A percentile compares a stretch with the other conserved stretches of the same genome.
phyloP scores from a whole-genome alignment of 2,329 filamentous ascomycete species.

The Cercospora citrullina region DNA sequence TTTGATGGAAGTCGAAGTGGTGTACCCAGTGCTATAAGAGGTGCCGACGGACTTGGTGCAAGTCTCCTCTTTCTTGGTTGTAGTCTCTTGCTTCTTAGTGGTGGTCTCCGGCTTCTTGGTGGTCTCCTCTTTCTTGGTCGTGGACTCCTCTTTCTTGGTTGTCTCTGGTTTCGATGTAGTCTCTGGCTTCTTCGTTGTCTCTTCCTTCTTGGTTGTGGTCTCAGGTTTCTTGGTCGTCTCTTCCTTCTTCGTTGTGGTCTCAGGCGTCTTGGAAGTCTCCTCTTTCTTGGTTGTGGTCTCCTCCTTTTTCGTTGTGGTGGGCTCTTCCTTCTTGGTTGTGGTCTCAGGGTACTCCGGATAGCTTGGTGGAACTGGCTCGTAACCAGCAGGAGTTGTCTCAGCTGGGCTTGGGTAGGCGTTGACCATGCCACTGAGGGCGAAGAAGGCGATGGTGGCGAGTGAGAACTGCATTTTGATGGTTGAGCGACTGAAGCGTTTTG shows the following conservation, averaged over 20 bases:
- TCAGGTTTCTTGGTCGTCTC: not conserved
- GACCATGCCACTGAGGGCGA: conserved; percentile 25
- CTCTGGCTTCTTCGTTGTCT: not conserved
- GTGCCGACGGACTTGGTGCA: conserved; percentile 18
- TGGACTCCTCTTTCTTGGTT: not conserved
- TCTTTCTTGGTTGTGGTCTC: not conserved
- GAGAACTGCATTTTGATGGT: conserved; percentile 22
- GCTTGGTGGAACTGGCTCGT: conserved; percentile 10
- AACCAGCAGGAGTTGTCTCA: conserved; percentile 14
- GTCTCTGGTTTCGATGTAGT: not conserved
- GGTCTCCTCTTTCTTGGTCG: not conserved
- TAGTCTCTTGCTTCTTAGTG: not conserved
- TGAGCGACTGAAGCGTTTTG: conserved; percentile 20
- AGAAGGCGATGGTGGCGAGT: conserved; percentile 21
- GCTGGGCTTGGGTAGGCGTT: conserved; percentile 21
- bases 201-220: not conserved
- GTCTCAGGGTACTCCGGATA: not conserved
- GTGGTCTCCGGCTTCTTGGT: not conserved
- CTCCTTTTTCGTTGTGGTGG: not conserved
- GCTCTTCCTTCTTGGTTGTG: not conserved
- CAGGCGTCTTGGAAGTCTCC: not conserved
- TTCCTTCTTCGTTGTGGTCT: not conserved
- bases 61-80: conserved; percentile 2
- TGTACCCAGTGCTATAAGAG: conserved; percentile 15
- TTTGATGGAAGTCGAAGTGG: conserved; percentile 17